These are phyloP conservation scores for Nelumbo lutea DNA, from an alignment of 164 flowering plant species.

Conservation along the genomic window DNA sequence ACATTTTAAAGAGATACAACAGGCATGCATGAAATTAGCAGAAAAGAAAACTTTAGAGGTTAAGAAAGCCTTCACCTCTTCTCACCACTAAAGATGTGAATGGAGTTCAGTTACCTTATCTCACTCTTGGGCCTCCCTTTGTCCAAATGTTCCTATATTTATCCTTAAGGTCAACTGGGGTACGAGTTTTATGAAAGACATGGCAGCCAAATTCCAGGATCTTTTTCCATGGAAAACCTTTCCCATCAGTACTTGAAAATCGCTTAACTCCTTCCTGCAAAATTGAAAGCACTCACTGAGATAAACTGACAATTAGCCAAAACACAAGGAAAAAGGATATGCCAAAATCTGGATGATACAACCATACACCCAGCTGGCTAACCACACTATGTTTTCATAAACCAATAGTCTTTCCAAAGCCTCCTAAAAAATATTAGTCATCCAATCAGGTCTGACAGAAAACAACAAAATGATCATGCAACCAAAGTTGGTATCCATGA, in stretches of 20 bases:
- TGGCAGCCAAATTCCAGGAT: slow-evolving; percentile 7
- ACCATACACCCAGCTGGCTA: too few species aligned
- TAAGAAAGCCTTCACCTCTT: slow-evolving; percentile 1
- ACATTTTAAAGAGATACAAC: too few species aligned
- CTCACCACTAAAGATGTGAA: not conserved
- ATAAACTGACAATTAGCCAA: not conserved
- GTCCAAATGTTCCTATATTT: slow-evolving; percentile 15
- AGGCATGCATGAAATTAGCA: too few species aligned
- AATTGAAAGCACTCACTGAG: too few species aligned
- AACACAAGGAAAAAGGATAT: not conserved
- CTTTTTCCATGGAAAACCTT: slow-evolving; percentile 14
- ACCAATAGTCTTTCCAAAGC: too few species aligned
- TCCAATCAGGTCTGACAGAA: too few species aligned
- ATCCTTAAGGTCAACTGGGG: slow-evolving; percentile 11
- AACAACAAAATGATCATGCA: not conserved
- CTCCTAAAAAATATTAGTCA: too few species aligned
- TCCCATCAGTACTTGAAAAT: slow-evolving; percentile 3
- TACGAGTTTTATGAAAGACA: slow-evolving; percentile 10
- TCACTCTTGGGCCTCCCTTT: slow-evolving; percentile 1
- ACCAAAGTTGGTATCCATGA: not conserved
- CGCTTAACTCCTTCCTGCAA: slow-evolving; percentile 12
- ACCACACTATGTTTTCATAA: too few species aligned
- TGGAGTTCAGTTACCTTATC: not conserved
- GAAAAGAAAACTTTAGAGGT: not conserved
- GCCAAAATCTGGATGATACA: not conserved